Base-by-base conservation (phyloP, 352 stramenopile species). In the Globisporangium heterothallicum region DNA sequence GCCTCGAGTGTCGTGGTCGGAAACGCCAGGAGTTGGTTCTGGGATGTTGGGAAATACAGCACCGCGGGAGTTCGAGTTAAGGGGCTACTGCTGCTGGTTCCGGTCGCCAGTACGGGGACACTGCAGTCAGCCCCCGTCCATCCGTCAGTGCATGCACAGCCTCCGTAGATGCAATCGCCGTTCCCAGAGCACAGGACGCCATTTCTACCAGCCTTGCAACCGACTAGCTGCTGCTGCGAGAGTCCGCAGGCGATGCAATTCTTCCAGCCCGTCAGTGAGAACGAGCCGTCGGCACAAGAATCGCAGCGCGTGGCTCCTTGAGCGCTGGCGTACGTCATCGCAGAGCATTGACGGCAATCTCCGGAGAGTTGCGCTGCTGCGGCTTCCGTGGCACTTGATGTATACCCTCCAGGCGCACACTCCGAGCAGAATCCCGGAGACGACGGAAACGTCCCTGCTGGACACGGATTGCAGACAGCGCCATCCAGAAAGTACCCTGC, bases 111-210 rank as follows among this genome's bases (percentile, higher is more conserved):
- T 1, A 47, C 32, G 7, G 62, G 46, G 2, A 60, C 34, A 26
- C 69, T 71, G 53, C 79, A 90, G 40, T 86, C 72, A 1, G 62
- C 60, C 0, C 68, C 66, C 0, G 64, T 59, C 70, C 72, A 88
- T 1, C 51, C 60, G 52, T 42, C 24, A n/a, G 29, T 41, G 42
- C 79, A 90, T 13, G 59, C 53, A 38, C 79, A 90, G 0, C 72
- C 69, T 21, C 77, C 74, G 4, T 74, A 78, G 4, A 66, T 22
- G 42, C 79, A 90, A 3, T 56, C 43, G 10, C 79, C 79, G 16
- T 79, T 77, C 4, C 73, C 74, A 18, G 74, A 83, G 32, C 79
- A 90, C 42, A 71, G 8, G n/a, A 70, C 16, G 13, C 74, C 71
- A 48, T 87, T 87, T n/a, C 76, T 63, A 9, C 79, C 79, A 6